Evolutionary conservation across 2,329 filamentous ascomycete species (phyloP), one percentile per base, ranked within the genome.

Genomic region (Akanthomyces dipterigenus): DNA sequence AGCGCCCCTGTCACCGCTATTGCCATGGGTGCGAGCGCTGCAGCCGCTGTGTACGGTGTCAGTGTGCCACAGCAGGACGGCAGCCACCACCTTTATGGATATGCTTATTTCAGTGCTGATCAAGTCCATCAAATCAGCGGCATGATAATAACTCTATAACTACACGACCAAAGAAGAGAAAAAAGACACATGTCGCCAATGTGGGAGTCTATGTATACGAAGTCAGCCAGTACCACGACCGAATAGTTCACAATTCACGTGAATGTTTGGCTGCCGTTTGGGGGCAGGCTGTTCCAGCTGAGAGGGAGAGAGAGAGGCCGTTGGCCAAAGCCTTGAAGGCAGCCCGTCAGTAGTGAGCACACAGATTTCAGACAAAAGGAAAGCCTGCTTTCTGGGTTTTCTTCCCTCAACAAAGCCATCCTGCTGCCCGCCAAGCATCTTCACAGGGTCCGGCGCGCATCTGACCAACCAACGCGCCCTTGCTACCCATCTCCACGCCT

Each of bases 381-480:
- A 31, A 9, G 48, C 28, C 18, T 9, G 8, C 11, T 34, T 50
- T 31, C 48, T 28, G 48, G 20, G n/a, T 36, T 26, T 20, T 26
- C 12, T n/a, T 22, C 38, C 31, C 8, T 6, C 22, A 20, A 9
- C 31, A 34, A 9, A 9, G 8, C 31, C 31, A 34, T 34, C 31
- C n/a, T 34, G 34, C 55, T n/a, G 55, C 55, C 34, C 40, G 26
- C 20, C 14, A 34, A 31, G 8, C 14, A 12, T 28, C n/a, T 46
- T 20, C 42, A 36, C 24, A 38, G 31, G 26, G 22, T n/a, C n/a
- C 18, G 55, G 43, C 42, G 43, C 42, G 31, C 43, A 46, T 42
- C 55, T 48, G 55, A 57, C 55, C 55, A 48, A 57, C 55, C 55
- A 48, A 22, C 11, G 42, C 42, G 26, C n/a, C 49, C 49, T 38